These are phyloP conservation scores for Monosporozyma aerobia DNA, from an alignment of 805 yeast genomes.

Conservation along the genomic window DNA sequence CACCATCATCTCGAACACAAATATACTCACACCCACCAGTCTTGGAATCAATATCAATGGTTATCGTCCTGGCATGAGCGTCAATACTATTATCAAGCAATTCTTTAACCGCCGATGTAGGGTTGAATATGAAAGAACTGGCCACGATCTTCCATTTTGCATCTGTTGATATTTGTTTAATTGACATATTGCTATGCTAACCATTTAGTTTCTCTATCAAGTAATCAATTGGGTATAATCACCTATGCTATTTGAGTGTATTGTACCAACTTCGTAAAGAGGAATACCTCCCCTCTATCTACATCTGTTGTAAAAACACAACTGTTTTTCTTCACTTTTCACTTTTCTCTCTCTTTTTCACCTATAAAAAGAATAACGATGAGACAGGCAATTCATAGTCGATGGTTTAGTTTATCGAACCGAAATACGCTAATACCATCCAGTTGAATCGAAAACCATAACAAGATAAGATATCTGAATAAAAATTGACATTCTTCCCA, in stretches of 20 bases:
- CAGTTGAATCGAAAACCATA: too few species aligned
- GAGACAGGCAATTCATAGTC: too few species aligned
- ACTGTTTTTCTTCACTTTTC: not conserved
- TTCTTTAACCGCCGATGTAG: slow-evolving; percentile 33
- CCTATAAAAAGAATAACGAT: too few species aligned
- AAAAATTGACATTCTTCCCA: too few species aligned
- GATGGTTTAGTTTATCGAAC: too few species aligned
- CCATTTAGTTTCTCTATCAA: not conserved
- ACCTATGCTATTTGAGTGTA: not conserved
- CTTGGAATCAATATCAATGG: slow-evolving; percentile 31
- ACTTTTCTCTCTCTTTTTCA: too few species aligned
- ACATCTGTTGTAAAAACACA: too few species aligned
- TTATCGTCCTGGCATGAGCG: slow-evolving; percentile 27
- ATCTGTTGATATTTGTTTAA: slow-evolving; percentile 9
- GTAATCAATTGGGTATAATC: not conserved
- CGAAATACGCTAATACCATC: too few species aligned
- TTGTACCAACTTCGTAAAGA: not conserved
- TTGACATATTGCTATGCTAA: slow-evolving; percentile 10
- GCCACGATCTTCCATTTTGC: slow-evolving; percentile 15
- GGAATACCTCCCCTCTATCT: not conserved
- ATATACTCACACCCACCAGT: slow-evolving; percentile 32
- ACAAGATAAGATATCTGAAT: too few species aligned
- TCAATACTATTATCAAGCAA: slow-evolving; percentile 36
- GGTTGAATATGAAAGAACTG: slow-evolving; percentile 29
- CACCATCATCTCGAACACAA: slow-evolving; percentile 34